Percentiles rank a stretch among this genome's conserved stretches.
Evolutionary conservation across 108 stramenopile genomes (phyloP).

Genomic region (Cylindrotheca closterium): DNA sequence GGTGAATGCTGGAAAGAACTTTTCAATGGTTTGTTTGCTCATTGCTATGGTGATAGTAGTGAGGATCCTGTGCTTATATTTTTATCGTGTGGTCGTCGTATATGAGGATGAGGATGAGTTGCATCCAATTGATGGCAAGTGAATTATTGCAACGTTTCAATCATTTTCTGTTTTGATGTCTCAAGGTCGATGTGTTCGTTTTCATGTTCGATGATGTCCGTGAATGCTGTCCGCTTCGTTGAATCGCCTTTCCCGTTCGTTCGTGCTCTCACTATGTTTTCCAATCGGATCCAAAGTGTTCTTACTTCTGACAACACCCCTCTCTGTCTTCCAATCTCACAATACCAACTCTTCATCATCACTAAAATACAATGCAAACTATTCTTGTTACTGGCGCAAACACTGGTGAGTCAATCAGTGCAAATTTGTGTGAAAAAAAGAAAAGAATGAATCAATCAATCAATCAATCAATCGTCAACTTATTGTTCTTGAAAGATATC

Average conservation of each 20-base stretch:
- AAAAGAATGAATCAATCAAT: not conserved
- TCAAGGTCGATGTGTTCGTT: not conserved
- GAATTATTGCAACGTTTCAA: no score
- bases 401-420: slow-evolving; percentile 1
- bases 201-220: not conserved
- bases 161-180: no score
- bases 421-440: not conserved
- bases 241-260: no score
- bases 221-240: not conserved
- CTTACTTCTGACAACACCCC: not conserved
- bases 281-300: no score
- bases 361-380: slow-evolving; percentile 7
- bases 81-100: no score
- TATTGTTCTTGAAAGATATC: no score
- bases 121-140: no score
- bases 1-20: slow-evolving; percentile 5
- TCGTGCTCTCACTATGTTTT: no score
- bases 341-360: not conserved
- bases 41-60: no score
- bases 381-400: slow-evolving; percentile 55
- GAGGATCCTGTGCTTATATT: no score
- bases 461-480: not conserved
- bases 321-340: not conserved
- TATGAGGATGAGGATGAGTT: no score
- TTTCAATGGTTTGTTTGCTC: slow-evolving; percentile 9